These are phyloP conservation scores for Posidonia oceanica DNA, from an alignment of 116 monocot species.

Conservation along the genomic window DNA sequence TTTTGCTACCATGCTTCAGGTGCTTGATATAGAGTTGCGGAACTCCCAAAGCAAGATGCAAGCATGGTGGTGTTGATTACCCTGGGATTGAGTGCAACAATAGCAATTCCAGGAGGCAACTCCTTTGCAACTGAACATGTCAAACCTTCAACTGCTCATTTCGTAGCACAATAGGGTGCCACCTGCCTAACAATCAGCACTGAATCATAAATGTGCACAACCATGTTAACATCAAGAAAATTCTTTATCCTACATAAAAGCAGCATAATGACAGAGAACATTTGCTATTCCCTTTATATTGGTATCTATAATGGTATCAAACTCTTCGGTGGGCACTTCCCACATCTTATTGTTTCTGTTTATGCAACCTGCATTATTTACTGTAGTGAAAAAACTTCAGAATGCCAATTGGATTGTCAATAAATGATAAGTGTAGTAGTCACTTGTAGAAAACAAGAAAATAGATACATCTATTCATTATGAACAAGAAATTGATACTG, in stretches of 20 bases:
- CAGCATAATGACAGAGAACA: slow-evolving; percentile 77
- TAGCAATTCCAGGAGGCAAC: slow-evolving; percentile 73
- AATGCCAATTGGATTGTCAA: neutral
- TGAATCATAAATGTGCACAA: too few species aligned
- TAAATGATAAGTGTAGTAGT: neutral
- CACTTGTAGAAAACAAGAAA: too few species aligned
- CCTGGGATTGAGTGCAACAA: slow-evolving; percentile 77
- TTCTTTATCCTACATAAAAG: slow-evolving; percentile 74
- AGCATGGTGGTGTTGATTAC: slow-evolving; percentile 92
- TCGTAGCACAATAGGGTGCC: slow-evolving; percentile 90
- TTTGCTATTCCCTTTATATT: slow-evolving; percentile 88
- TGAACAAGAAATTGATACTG: too few species aligned
- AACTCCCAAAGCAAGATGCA: slow-evolving; percentile 77
- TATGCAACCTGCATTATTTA: slow-evolving; percentile 92
- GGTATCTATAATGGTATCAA: slow-evolving; percentile 84
- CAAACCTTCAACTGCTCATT: slow-evolving; percentile 94
- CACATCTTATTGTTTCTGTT: slow-evolving; percentile 93
- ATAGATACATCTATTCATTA: too few species aligned
- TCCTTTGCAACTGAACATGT: slow-evolving; percentile 81
- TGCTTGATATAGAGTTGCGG: slow-evolving; percentile 55
- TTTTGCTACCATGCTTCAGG: slow-evolving; percentile 67
- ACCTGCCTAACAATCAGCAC: slow-evolving; percentile 42
- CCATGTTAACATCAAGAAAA: slow-evolving; percentile 71
- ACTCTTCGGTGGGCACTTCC: slow-evolving; percentile 82
- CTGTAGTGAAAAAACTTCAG: slow-evolving; percentile 30